Evolutionary conservation across 306 rosid genomes (phyloP), one percentile per base, ranked within the genome.

Genomic region (Prunus dulcis): DNA sequence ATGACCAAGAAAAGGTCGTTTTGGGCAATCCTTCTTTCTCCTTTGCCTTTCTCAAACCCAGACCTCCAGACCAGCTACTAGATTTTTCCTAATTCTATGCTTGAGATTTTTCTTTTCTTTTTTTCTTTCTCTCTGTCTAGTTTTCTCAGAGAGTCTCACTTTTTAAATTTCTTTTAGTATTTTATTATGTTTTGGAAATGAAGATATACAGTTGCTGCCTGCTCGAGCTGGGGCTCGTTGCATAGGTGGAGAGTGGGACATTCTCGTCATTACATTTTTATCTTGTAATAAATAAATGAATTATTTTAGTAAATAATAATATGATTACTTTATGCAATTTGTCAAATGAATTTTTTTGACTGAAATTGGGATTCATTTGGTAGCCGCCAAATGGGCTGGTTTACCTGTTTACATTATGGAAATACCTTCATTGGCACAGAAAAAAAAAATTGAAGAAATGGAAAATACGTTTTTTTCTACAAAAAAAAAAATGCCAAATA

Each of bases 71-170:
- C 53, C 15, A 71, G 5, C 70, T 3, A 51, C 71, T 30, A 58
- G 71, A 72, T 5, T 70, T 83, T 70, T 67, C 60, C 71, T 53
- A 53, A 74, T 68, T 73, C 76, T 50, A 65, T 13, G 83, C 64
- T 30, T 56, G 68, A 43, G 57, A 23, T 74, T 60, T 41, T 62
- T 53, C 41, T 32, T 45, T 12, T 12, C 9, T 13, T 32, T 32
- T 7, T 5, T 23, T 23, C 43, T 7, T 7, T n/a, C 28, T 22
- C 61, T 2, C 3, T 41, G 13, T 20, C 22, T 12, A 25, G 23
- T 32, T 45, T 61, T 30, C 64, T 49, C 14, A 20, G 52, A 34
- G 62, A 32, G 15, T 23, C 58, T 45, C 32, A 14, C 67, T 63
- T 43, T 69, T 67, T 50, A 4, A 15, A 15, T 61, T 25, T 12